Evolutionary conservation across 257 asterid genomes (phyloP), one percentile per base, ranked within the genome.

Genomic region (Solanum pinnatisectum): DNA sequence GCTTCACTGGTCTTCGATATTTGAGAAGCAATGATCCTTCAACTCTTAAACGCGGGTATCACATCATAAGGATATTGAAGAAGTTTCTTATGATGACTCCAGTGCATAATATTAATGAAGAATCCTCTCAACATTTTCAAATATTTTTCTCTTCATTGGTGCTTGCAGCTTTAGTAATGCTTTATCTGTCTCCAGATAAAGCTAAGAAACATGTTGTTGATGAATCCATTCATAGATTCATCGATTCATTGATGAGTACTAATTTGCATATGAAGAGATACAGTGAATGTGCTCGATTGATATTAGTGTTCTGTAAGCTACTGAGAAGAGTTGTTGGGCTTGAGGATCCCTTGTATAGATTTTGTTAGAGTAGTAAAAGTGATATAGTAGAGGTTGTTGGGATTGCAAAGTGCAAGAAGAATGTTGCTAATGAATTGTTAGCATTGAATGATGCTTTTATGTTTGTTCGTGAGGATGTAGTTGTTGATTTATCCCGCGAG

Each of bases 391-490:
- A 90, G 44, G 39, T 18, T 67, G 11, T 36, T 33, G 91, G 90
- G 25, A 40, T 88, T 33, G 85, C 86, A 25, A 84, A 15, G 10
- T 39, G 11, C 44, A 39, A 39, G 44, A 39, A 39, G 3, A 39
- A 39, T 39, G 3, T 12, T 18, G 89, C 84, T 79, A 90, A 83
- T 60, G 86, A 70, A 94, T 79, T 87, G 40, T 73, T 92, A 73
- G 87, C 91, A 68, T 56, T 95, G 87, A 90, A 23, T 10, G 99
- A 95, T 68, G 84, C 93, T 79, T 90, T 94, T 36, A 93, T 93
- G 2, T 95, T 95, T 89, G 91, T 95, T 72, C 83, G 85, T 11
- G 97, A 95, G 68, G 79, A 95, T 84, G 95, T 95, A 25, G 96
- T 95, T 20, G 71, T 10, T 33, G 93, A 91, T 89, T 83, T 96